A percentile compares a stretch with the other conserved stretches of the same genome.
Conservation (phyloP, 2,329 filamentous ascomycete species). For the Colletotrichum sp. region DNA sequence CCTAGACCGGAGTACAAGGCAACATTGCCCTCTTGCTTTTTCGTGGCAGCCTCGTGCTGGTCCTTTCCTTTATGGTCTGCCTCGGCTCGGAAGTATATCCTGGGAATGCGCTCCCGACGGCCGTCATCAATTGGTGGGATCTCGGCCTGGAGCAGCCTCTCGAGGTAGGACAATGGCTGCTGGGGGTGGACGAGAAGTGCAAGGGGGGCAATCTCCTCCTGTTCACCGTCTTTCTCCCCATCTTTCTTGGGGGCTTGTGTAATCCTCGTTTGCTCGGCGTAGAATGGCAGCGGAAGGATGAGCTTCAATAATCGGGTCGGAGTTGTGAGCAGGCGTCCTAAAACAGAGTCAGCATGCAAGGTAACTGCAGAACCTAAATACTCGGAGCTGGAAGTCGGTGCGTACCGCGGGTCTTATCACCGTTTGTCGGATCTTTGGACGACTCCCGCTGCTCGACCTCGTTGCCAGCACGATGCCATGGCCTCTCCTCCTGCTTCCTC, state of each 20-base stretch:
- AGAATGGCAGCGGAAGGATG: slow-evolving; percentile 70
- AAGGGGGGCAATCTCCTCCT: slow-evolving; percentile 72
- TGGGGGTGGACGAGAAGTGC: slow-evolving; percentile 88
- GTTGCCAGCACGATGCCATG: slow-evolving; percentile 70
- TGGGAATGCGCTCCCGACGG: slow-evolving; percentile 72
- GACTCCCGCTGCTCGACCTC: slow-evolving; percentile 43
- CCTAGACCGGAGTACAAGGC: slow-evolving; percentile 76
- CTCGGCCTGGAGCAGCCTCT: slow-evolving; percentile 87
- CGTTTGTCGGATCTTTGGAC: slow-evolving; percentile 28
- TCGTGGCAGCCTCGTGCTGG: slow-evolving; percentile 23
- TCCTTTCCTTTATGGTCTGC: slow-evolving; percentile 57
- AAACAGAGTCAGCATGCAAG: not conserved
- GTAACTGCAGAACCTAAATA: too few relatives aligned
- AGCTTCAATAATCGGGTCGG: slow-evolving; percentile 82
- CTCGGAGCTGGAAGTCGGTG: not conserved
- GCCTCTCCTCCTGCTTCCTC: slow-evolving; percentile 62
- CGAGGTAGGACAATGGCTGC: slow-evolving; percentile 89
- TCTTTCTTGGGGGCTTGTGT: slow-evolving; percentile 20
- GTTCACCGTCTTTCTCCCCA: slow-evolving; percentile 25
- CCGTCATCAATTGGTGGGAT: slow-evolving; percentile 72
- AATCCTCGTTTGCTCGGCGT: slow-evolving; percentile 11
- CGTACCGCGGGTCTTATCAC: slow-evolving; percentile 36
- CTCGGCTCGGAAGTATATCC: slow-evolving; percentile 80
- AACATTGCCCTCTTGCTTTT: slow-evolving; percentile 48
- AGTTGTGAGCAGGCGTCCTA: slow-evolving; percentile 79